Base-by-base conservation (phyloP, 495 filamentous ascomycete genomes). In the Neurospora intermedia region DNA sequence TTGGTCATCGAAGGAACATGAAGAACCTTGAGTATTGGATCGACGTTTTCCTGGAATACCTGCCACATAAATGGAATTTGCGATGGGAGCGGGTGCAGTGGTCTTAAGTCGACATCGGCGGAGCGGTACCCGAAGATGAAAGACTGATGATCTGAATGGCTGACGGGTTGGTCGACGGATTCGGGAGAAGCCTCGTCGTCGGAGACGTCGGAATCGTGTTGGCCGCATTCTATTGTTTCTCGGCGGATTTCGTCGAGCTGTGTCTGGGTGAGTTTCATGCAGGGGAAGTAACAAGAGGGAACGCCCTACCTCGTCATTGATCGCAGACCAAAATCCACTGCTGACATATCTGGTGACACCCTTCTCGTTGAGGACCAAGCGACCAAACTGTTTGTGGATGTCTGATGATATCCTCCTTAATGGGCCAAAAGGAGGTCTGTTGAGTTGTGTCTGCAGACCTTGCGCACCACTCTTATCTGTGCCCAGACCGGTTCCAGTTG, bases 321-420 rank as follows among this genome's bases (percentile, higher is more conserved):
- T 84, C 74, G 88, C 93, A n/a, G 91, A 89, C 94, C 94, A 98
- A 70, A 97, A 92, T 18, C 89, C 90, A 81, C 91, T 94, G 79
- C 92, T 94, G 73, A 97, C 91, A 82, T 98, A 98, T 78, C 93
- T 86, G 75, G 90, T 92, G 75, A 88, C 89, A 4, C 91, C 91
- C 69, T 88, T 87, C 76, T 96, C 92, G 73, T 92, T 93, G 69
- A 97, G 87, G 1, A 97, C 91, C 76, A 98, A 79, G 70, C 94
- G 85, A 43, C 95, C 95, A 76, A 96, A 90, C 74, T 92, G 88
- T 75, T 88, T 87, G 62, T 90, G 87, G 20, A 92, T 83, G 42
- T 84, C 84, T 18, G 80, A 78, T 6, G 78, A 73, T 7, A 75
- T 77, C 20, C 70, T 84, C 74, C 71, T 77, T 39, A 70, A 69